Evolutionary conservation across 352 stramenopile species (phyloP).

Genomic region (Phytophthora sansomeana): DNA sequence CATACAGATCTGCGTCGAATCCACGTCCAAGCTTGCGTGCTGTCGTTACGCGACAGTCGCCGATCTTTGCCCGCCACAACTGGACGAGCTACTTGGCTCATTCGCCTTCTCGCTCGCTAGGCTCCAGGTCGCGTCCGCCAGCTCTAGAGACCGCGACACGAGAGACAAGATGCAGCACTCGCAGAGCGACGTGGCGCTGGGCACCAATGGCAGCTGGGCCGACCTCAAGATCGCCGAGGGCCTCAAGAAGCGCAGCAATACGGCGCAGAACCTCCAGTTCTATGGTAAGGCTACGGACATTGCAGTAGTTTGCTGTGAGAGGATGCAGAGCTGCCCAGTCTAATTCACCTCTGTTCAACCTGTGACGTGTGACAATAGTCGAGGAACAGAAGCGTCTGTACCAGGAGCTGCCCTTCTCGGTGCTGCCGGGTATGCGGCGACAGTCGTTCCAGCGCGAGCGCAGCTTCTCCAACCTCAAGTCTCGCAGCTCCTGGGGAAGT

Average conservation of each 20-base stretch:
- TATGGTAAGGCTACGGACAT: slow-evolving; percentile 56
- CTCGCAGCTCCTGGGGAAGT: slow-evolving; percentile 61
- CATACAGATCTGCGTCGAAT: neutral
- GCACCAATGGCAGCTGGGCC: slow-evolving; percentile 70
- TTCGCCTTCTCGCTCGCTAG: slow-evolving; percentile 31
- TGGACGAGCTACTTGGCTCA: slow-evolving; percentile 21
- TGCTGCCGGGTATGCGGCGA: slow-evolving; percentile 72
- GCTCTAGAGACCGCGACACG: neutral
- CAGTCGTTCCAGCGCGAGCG: slow-evolving; percentile 79
- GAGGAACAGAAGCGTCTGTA: slow-evolving; percentile 81
- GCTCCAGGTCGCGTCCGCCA: neutral
- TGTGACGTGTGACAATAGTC: slow-evolving; percentile 46
- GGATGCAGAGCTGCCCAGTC: neutral
- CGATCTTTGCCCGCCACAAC: slow-evolving; percentile 36
- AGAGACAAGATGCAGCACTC: slow-evolving; percentile 64
- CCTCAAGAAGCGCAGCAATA: slow-evolving; percentile 83
- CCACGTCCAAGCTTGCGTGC: neutral
- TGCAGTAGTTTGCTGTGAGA: neutral
- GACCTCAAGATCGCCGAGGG: slow-evolving; percentile 74
- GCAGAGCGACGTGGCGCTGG: slow-evolving; percentile 72
- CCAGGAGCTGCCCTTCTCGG: slow-evolving; percentile 77
- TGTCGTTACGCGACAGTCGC: slow-evolving; percentile 33
- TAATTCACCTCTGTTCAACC: slow-evolving; percentile 10
- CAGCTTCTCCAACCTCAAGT: slow-evolving; percentile 76
- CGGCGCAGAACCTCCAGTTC: slow-evolving; percentile 80